phyloP scores from a whole-genome alignment of 768 basidiomycete species.

The Brasilioporus rufonigricans region DNA sequence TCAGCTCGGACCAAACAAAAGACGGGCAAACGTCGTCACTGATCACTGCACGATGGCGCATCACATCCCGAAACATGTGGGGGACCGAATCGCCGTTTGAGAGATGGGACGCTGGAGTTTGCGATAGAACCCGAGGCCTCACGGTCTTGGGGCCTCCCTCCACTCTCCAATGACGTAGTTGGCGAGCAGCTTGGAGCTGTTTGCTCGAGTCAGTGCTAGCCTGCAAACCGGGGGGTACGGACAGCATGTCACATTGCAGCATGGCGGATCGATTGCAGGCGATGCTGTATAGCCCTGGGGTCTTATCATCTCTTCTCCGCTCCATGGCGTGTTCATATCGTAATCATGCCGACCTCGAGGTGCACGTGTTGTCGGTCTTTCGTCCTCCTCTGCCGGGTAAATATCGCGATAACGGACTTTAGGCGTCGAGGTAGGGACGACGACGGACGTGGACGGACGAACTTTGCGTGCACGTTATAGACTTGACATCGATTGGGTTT shows the following conservation, averaged over 20 bases:
- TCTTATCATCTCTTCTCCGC: not conserved
- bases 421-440: not conserved
- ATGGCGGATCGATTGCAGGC: slow-evolving; percentile 1
- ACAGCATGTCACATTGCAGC: not conserved
- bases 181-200: not conserved
- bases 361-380: not conserved
- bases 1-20: not conserved
- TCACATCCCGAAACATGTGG: not conserved
- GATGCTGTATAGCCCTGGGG: slow-evolving; percentile 3
- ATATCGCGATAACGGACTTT: not conserved
- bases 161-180: not conserved
- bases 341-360: not conserved
- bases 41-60: not conserved
- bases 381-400: not conserved
- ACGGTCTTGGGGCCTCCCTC: not conserved
- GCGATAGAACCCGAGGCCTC: not conserved
- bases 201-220: not conserved
- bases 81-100: slow-evolving; percentile 1
- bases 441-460: not conserved
- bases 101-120: not conserved
- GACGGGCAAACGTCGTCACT: not conserved
- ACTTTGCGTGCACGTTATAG: not conserved
- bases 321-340: not conserved
- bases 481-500: not conserved
- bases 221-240: not conserved